Evolutionary conservation across 2,329 filamentous ascomycete genomes (phyloP).

Genomic region (Colletotrichum sp.): DNA sequence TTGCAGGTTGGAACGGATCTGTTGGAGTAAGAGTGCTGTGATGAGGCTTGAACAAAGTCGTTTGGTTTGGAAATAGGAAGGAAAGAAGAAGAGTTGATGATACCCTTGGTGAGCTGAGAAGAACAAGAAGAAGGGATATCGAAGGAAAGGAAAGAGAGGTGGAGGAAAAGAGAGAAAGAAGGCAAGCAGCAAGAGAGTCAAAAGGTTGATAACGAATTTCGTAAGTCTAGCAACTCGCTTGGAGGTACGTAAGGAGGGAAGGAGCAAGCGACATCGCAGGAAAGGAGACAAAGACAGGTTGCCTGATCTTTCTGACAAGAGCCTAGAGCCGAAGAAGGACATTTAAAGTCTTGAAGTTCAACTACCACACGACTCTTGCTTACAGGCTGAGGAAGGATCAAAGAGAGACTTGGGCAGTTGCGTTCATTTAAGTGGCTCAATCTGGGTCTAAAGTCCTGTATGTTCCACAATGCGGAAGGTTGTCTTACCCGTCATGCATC

Average conservation of each 20-base stretch:
- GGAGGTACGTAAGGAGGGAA: neutral
- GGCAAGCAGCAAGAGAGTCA: neutral
- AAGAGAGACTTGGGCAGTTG: neutral
- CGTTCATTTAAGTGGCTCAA: neutral
- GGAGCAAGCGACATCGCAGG: neutral
- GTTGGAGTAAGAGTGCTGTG: neutral
- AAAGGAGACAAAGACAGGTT: neutral
- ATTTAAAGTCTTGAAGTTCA: neutral
- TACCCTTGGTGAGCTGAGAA: no score
- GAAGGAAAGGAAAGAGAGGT: neutral
- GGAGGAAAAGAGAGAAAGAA: neutral
- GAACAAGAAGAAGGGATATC: no score
- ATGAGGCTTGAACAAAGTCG: neutral
- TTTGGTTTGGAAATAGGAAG: neutral
- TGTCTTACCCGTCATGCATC: neutral
- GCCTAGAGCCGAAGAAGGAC: neutral
- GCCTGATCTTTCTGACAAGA: neutral
- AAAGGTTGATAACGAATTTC: neutral
- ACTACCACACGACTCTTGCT: neutral
- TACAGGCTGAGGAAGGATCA: neutral
- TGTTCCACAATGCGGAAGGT: neutral
- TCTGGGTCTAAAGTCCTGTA: neutral
- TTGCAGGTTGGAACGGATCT: neutral
- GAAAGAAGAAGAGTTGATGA: neutral
- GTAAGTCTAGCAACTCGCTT: neutral